Evolutionary conservation across 2,329 filamentous ascomycete species (phyloP).

Genomic region (Pseudogymnoascus sp.): DNA sequence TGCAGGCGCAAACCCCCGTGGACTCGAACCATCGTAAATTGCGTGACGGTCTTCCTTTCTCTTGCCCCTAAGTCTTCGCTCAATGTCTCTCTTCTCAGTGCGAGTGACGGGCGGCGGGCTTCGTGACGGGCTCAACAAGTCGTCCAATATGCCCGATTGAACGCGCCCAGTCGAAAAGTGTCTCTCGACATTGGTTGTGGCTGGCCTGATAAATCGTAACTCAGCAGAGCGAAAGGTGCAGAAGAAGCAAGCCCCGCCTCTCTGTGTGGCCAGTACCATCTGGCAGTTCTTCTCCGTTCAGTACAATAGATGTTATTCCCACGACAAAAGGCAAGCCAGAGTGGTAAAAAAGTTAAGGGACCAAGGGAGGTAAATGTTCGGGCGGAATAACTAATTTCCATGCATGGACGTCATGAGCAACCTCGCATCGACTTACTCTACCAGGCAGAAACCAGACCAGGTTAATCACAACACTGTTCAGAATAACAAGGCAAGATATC

Average conservation of each 20-base stretch:
- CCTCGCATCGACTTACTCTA: neutral
- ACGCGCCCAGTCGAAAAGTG: neutral
- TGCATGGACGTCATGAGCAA: constrained; percentile 1
- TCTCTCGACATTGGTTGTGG: constrained; percentile 9
- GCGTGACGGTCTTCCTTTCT: neutral
- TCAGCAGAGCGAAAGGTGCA: constrained; percentile 32
- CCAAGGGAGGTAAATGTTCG: neutral
- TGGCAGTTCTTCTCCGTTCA: constrained; percentile 15
- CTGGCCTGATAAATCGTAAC: constrained; percentile 24
- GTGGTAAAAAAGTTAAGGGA: constrained; percentile 1
- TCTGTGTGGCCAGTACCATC: constrained; percentile 36
- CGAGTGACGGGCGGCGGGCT: neutral
- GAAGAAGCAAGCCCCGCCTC: constrained; percentile 35
- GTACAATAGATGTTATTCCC: neutral
- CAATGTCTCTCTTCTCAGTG: neutral
- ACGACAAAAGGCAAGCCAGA: neutral
- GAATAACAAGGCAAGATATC: neutral
- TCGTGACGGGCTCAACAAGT: neutral
- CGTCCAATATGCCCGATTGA: constrained; percentile 8
- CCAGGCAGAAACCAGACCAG: neutral
- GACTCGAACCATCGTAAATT: neutral
- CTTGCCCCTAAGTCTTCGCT: neutral
- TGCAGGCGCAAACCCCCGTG: neutral
- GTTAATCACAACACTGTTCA: neutral
- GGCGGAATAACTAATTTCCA: neutral